phyloP scores from a whole-genome alignment of 2,329 filamentous ascomycete genomes.

The Dactylonectria macrodidyma region DNA sequence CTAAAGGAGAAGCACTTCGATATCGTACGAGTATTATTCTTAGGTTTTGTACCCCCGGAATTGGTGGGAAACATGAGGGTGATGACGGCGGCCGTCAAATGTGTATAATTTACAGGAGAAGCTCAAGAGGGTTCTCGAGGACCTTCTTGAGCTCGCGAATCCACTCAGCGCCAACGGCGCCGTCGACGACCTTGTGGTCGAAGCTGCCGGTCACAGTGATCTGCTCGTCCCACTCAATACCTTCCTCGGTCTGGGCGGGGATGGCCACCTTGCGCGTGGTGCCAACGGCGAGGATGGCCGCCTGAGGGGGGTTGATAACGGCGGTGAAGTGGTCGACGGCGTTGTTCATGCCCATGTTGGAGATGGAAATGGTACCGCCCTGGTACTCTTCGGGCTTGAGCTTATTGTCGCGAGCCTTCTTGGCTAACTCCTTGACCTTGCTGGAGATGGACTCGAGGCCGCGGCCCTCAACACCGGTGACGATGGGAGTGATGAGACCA shows the following conservation, averaged over 20 bases:
- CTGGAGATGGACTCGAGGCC: conserved; percentile 91
- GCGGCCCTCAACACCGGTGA: conserved; percentile 88
- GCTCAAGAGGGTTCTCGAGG: conserved; percentile 95
- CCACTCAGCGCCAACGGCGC: conserved; percentile 96
- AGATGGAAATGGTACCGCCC: conserved; percentile 98
- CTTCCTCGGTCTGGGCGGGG: conserved; percentile 87
- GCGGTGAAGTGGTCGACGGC: conserved; percentile 98
- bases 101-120: conserved; percentile 79
- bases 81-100: conserved; percentile 24
- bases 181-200: conserved; percentile 99
- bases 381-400: conserved; percentile 99
- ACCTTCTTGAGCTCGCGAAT: conserved; percentile 98
- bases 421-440: conserved; percentile 95
- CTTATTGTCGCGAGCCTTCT: conserved; percentile 96
- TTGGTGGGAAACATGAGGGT: conserved; percentile 18
- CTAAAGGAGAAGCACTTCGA: conserved; percentile 31
- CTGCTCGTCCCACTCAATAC: conserved; percentile 97
- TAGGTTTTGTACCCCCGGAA: conserved; percentile 23
- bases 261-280: conserved; percentile 97
- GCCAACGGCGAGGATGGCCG: conserved; percentile 94
- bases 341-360: conserved; percentile 99
- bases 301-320: conserved; percentile 98
- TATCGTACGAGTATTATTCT: conserved; percentile 36
- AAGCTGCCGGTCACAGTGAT: conserved; percentile 96
- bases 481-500: conserved; percentile 97